A percentile compares a stretch with the other conserved stretches of the same genome.
Conservation (phyloP, 305 asterid genomes). For the Nicotiana rustica region DNA sequence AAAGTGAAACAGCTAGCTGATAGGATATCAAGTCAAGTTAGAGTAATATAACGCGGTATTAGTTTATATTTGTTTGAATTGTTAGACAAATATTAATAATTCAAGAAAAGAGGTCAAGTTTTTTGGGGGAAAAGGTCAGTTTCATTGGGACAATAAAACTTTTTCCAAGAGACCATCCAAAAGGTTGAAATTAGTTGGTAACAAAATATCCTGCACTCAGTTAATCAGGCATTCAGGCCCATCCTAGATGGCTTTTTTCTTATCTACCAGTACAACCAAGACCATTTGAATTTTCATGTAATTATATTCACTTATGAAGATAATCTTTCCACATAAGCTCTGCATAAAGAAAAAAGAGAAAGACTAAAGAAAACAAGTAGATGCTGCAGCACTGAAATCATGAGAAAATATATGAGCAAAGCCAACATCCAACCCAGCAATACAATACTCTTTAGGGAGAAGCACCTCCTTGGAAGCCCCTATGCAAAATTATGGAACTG, state of each 20-base stretch:
- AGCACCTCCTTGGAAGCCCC: neutral
- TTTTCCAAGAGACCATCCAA: neutral
- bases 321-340: neutral
- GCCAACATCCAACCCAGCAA: neutral
- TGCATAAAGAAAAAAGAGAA: no score
- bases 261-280: neutral
- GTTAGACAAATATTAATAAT: neutral
- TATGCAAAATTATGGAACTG: neutral
- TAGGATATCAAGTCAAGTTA: neutral
- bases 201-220: neutral
- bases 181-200: neutral
- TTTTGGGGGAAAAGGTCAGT: neutral
- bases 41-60: no score
- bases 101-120: neutral
- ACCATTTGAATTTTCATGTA: neutral
- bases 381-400: neutral
- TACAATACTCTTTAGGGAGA: neutral
- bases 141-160: neutral
- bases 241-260: neutral
- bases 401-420: neutral
- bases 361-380: neutral
- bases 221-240: neutral
- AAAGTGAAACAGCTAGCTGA: neutral
- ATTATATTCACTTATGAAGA: neutral
- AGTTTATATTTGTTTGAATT: neutral